These are phyloP conservation scores for Saccharomycopsis vini DNA, from an alignment of 805 yeast species.

Conservation along the genomic window DNA sequence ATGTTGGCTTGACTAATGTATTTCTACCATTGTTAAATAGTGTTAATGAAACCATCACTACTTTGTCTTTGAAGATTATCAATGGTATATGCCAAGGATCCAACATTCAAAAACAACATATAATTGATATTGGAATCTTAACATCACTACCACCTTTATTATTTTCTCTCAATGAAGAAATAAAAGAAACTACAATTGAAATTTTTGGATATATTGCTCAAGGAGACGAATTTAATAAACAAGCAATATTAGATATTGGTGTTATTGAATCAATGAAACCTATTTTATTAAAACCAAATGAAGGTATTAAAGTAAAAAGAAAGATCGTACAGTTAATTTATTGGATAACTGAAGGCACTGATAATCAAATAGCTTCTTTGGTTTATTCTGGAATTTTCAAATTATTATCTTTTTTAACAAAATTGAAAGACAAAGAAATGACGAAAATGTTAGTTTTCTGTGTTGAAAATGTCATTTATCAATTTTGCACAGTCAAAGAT, in stretches of 20 bases:
- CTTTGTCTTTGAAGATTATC: conserved; percentile 17
- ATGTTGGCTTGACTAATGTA: conserved; percentile 17
- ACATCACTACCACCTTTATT: conserved; percentile 17
- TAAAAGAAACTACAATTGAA: conserved; percentile 13
- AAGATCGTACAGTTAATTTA: conserved; percentile 9
- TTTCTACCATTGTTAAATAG: conserved; percentile 18
- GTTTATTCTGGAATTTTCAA: conserved; percentile 19
- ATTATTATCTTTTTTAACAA: conserved; percentile 16
- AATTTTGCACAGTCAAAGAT: conserved; percentile 19
- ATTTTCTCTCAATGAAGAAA: conserved; percentile 18
- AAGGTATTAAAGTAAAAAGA: conserved; percentile 7
- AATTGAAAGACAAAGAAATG: conserved; percentile 10
- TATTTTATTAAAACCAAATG: conserved; percentile 8
- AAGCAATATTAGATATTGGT: conserved; percentile 19
- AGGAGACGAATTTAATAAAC: conserved; percentile 18
- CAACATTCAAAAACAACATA: conserved; percentile 16
- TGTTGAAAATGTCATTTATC: conserved; percentile 19
- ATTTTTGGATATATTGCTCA: conserved; percentile 13
- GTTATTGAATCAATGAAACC: conserved; percentile 18
- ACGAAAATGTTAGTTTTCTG: conserved; percentile 17
- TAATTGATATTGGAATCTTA: conserved; percentile 16
- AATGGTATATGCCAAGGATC: conserved; percentile 15
- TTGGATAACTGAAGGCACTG: conserved; percentile 13
- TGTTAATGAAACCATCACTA: conserved; percentile 19
- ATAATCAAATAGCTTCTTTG: conserved; percentile 16